Base-by-base conservation (phyloP, 2,329 filamentous ascomycete genomes). In the Lasiodiplodia gonubiensis region DNA sequence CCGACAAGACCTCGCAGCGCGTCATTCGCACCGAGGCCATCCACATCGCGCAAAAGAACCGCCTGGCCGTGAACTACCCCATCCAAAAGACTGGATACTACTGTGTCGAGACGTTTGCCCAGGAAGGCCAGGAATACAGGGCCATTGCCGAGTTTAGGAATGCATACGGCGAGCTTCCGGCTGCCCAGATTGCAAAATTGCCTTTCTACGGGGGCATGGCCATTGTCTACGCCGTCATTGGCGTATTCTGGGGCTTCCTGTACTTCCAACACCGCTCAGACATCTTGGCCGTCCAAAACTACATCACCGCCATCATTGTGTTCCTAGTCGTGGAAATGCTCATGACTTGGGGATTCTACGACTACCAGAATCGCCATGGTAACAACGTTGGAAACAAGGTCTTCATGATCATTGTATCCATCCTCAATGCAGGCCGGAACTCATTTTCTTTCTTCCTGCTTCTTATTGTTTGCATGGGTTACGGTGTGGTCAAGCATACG, bases 291-390 rank as follows among this genome's bases (percentile, higher is more conserved):
- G 95, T 99, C 2, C 95, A 99, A 80, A 99, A 99, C 78, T 99
- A 99, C 79, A 98, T 99, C 73, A 99, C 95, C 0, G 94, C 95
- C 11, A 99, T 98, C 69, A 84, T 99, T 60, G 88, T 95, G 64
- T 99, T 99, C 81, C 83, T 99, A 52, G 92, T 98, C 18, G 81
- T 98, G 18, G 95, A 99, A 79, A 97, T 98, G 89, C 84, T 98
- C 75, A 94, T 98, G 88, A 99, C 95, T 2, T 99, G 95, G 95
- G 93, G 93, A 52, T 99, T 97, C 82, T 99, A 98, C 79, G 95
- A 99, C 80, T 98, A 92, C 78, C 89, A 97, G 76, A 99, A 99
- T 79, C 88, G 91, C 48, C 89, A 97, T 75, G 95, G 95, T 49
- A 88, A 92, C 64, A 97, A 93, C 75, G 78, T 90, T 2, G 89